Base-by-base conservation (phyloP, 345 rosid species). In the Hibiscus mutabilis region DNA sequence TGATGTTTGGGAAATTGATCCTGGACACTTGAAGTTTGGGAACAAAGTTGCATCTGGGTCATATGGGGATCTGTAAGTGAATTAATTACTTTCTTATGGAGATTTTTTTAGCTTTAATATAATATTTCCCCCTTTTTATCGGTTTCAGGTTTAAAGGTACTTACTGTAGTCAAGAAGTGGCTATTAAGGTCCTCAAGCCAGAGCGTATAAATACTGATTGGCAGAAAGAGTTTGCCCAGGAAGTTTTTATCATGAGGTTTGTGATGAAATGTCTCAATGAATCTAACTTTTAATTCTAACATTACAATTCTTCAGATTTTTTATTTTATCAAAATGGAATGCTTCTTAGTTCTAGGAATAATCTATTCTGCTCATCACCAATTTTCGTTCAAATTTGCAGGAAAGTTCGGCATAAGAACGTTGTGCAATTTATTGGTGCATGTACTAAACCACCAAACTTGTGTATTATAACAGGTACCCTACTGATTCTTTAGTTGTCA, bases 1-100 rank as follows among this genome's bases (percentile, higher is more conserved):
- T 66, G 97, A 95, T 82, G 99, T 87, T 29, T 95, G 99, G 99
- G 99, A 95, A 86, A 85, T 95, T 73, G 89, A 95, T 81, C 85
- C 87, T 21, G 73, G 77, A 75, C 70, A 85, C 72, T 77, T 95
- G 74, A 84, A 85, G 82, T 89, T 90, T 70, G 97, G 83, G 78
- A 84, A 72, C 75, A 91, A 85, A 85, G 86, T 94, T 77, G 98
- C 98, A 67, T 91, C 97, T 75, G 98, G 98, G 66, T 86, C 98
- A 69, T 91, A 91, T 79, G 98, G 98, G 60, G 97, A 91, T 79
- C 71, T 94, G 98, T 94, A 87, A 90, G 98, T 87, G 47, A 51
- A 25, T 13, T 24, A 16, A 33, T 51, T 5, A 51, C 21, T 63
- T 63, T 2, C 51, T 51, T 19, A 29, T 33, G 65, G 19, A 22